These are phyloP conservation scores for Xanthoconium separans DNA, from an alignment of 1,284 basidiomycete genomes.

Conservation along the genomic window DNA sequence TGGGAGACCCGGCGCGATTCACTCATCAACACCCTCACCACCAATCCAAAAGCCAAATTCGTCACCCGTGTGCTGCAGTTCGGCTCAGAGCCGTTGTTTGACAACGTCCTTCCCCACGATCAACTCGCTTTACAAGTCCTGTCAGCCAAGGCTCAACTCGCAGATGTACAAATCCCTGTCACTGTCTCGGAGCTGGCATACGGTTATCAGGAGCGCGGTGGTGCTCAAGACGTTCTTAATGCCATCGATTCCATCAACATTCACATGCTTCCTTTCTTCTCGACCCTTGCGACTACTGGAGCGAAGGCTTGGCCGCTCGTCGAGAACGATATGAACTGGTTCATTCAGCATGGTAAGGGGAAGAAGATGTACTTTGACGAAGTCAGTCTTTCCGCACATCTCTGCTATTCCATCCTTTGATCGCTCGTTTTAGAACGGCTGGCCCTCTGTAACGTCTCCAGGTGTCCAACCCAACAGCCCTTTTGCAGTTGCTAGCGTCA, in stretches of 20 bases:
- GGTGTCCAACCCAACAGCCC: conserved; percentile 59
- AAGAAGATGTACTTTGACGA: conserved; percentile 75
- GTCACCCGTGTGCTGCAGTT: conserved; percentile 68
- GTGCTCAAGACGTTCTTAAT: conserved; percentile 57
- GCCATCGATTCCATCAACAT: conserved; percentile 67
- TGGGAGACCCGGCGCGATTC: conserved; percentile 58
- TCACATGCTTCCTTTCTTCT: conserved; percentile 77
- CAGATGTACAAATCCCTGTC: conserved; percentile 58
- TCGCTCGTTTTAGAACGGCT: conserved; percentile 54
- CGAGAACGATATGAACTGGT: conserved; percentile 58
- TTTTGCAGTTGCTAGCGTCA: conserved; percentile 52
- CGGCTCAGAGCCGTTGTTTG: conserved; percentile 75
- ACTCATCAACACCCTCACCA: conserved; percentile 53
- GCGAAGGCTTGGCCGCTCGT: conserved; percentile 58
- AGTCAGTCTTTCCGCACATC: conserved; percentile 34
- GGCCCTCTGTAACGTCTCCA: conserved; percentile 61
- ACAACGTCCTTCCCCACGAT: conserved; percentile 51
- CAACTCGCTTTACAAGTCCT: conserved; percentile 58
- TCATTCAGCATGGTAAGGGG: conserved; percentile 53
- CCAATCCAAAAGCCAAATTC: conserved; percentile 65
- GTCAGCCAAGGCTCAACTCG: conserved; percentile 49
- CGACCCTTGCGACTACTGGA: conserved; percentile 40
- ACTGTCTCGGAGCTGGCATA: conserved; percentile 56
- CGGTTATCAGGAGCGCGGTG: conserved; percentile 51
- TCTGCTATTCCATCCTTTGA: neutral